These are phyloP conservation scores for Lachancea cidri DNA, from an alignment of 805 yeast species.

Conservation along the genomic window DNA sequence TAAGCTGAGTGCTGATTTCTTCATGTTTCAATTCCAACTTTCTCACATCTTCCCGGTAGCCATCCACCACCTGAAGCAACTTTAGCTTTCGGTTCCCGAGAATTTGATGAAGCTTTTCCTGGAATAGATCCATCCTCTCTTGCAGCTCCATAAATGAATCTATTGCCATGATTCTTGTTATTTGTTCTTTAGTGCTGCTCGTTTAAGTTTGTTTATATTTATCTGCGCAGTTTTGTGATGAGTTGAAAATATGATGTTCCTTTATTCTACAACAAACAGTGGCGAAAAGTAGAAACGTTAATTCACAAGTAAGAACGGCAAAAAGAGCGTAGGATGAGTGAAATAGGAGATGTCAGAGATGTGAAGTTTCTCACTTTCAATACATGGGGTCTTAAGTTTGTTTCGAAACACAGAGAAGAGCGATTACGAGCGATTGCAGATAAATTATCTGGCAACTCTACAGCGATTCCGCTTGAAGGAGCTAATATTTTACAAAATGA, in stretches of 20 bases:
- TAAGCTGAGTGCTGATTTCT: conserved; percentile 1
- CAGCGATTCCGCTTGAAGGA: conserved; percentile 17
- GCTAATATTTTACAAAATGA: conserved; percentile 7
- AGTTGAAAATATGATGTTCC: neutral
- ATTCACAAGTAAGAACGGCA: neutral
- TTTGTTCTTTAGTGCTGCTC: neutral
- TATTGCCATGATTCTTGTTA: conserved; percentile 15
- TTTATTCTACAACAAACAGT: neutral
- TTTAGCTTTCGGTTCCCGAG: conserved; percentile 4
- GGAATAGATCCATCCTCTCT: conserved; percentile 36
- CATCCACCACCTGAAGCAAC: conserved; percentile 3
- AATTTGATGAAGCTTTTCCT: conserved; percentile 33
- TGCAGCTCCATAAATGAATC: conserved; percentile 36
- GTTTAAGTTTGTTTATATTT: neutral
- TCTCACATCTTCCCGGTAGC: conserved; percentile 4
- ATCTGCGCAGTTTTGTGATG: neutral
- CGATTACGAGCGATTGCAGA: conserved; percentile 74
- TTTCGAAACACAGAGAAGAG: conserved; percentile 62
- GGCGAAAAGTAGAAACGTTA: neutral
- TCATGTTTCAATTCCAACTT: conserved; percentile 14
- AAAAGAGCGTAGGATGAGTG: conserved; percentile 2
- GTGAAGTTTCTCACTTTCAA: conserved; percentile 57
- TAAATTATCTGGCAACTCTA: conserved; percentile 39
- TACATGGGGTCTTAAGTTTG: conserved; percentile 85
- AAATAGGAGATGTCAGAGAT: conserved; percentile 1